A percentile compares a stretch with the other conserved stretches of the same genome.
These are phyloP conservation scores for Saprolegnia parasitica DNA, from an alignment of 352 stramenopile genomes.

Conservation along the genomic window DNA sequence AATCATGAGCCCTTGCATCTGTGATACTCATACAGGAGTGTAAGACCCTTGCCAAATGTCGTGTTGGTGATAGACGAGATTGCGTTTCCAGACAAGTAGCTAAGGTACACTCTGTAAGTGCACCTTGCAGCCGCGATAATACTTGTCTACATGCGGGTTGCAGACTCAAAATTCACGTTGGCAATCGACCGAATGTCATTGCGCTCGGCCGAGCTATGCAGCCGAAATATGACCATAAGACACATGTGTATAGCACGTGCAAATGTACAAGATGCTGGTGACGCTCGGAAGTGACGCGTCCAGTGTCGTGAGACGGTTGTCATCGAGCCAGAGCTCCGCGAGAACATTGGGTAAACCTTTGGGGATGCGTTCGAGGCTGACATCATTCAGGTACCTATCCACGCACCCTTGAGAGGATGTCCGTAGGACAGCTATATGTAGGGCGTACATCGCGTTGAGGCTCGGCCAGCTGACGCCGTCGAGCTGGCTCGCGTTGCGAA, in stretches of 20 bases:
- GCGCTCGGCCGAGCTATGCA: background rate
- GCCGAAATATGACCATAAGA: background rate
- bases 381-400: background rate
- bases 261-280: background rate
- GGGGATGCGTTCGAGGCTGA: background rate
- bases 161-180: background rate
- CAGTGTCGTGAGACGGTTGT: background rate
- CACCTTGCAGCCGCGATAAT: background rate
- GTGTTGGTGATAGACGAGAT: background rate
- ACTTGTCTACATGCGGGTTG: background rate
- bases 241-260: background rate
- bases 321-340: background rate
- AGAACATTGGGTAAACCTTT: background rate
- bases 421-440: too few species aligned
- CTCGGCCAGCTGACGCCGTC: background rate
- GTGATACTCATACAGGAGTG: background rate
- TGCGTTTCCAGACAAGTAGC: conserved; percentile 1
- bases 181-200: background rate
- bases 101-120: background rate
- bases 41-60: background rate
- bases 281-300: background rate
- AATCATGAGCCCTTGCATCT: background rate
- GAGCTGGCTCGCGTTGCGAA: background rate
- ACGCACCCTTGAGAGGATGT: too few species aligned
- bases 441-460: background rate